These are phyloP conservation scores for Pittosporum tobira DNA, from an alignment of 129 eudicot genomes.

Conservation along the genomic window DNA sequence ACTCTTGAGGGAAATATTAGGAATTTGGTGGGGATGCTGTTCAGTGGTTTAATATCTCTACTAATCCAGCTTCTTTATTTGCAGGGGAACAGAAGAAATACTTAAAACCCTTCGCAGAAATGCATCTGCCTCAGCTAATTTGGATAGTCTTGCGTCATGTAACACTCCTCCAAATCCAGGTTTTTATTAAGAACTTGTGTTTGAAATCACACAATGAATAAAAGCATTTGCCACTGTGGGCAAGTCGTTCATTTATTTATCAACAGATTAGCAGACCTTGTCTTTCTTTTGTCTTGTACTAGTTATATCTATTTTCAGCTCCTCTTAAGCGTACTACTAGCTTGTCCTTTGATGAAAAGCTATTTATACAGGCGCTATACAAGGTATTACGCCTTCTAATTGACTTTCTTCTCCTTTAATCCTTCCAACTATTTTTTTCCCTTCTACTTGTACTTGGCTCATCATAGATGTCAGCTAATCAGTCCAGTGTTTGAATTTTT, in stretches of 20 bases:
- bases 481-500: background rate
- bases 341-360: constrained; percentile 81
- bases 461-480: background rate
- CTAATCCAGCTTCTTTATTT: constrained; percentile 14
- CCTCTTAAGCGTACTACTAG: constrained; percentile 70
- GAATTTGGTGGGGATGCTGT: background rate
- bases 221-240: too few relatives aligned
- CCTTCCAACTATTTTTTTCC: background rate
- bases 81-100: constrained; percentile 51
- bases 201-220: background rate
- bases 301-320: constrained; percentile 36
- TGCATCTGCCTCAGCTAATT: constrained; percentile 60
- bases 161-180: constrained; percentile 46
- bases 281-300: background rate
- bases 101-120: constrained; percentile 68
- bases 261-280: background rate
- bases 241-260: too few relatives aligned
- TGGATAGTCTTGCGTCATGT: constrained; percentile 42
- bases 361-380: constrained; percentile 76
- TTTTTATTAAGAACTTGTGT: constrained; percentile 8
- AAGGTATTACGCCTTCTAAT: constrained; percentile 37
- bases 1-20: background rate
- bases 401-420: background rate
- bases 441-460: background rate
- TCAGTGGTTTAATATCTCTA: background rate